Base-by-base conservation (phyloP, 106 monocot genomes). In the Dendrobium chrysotoxum region DNA sequence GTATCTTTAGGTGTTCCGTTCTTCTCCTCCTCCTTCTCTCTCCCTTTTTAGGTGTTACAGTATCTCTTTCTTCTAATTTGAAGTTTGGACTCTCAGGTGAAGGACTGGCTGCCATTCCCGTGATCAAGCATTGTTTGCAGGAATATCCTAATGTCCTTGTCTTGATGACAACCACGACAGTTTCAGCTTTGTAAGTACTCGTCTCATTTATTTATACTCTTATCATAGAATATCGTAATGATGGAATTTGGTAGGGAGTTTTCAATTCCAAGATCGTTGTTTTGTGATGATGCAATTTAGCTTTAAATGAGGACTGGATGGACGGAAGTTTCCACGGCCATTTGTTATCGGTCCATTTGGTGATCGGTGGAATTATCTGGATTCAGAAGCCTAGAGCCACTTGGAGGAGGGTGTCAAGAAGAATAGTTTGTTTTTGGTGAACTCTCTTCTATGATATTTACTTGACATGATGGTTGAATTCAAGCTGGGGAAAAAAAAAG, bases 141-240 rank as follows among this genome's bases (percentile, higher is more conserved):
- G 81, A 73, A 9, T 81, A 80, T 39, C 81, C 84, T 40, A n/a
- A 82, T 73, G 79, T 86, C 80, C 72, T 70, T 16, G 74, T 99
- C 25, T 81, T 99, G 42, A 86, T 99, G 92, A 99, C 98, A 54
- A 91, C 92, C 58, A 88, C 98, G n/a, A 88, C 93, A 2, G 75
- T 82, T 18, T 92, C 98, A 23, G 89, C 98, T 72, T 95, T 99
- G 98, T 99, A 87, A 88, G 92, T 3, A 15, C 38, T 4, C 16
- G 12, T 47, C 40, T 76, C 26, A 5, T 47, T 76, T 76, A 0
- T 8, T 13, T 76, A 40, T 74, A 42, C 20, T 9, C 12, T 1
- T 23, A 40, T 74, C 17, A n/a, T 61, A 3, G 50, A 50, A 13
- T 50, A 50, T 50, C 50, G 13, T 8, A 12, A 50, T 11, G 61